Base-by-base conservation (phyloP, 495 filamentous ascomycete species). In the Aspergillus haitiensis region DNA sequence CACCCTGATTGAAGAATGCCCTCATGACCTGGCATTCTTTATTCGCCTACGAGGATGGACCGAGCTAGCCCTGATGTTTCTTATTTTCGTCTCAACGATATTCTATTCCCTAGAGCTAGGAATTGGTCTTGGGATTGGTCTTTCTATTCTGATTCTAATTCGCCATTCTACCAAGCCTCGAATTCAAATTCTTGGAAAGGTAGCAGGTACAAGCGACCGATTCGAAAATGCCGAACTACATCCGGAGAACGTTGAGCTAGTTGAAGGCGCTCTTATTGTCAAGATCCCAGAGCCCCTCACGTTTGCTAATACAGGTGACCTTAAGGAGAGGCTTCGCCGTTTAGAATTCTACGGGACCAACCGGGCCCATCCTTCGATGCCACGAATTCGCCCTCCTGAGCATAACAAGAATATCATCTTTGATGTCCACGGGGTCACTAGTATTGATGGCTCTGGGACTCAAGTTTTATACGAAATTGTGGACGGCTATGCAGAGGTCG, bases 231-330 rank as follows among this genome's bases (percentile, higher is more conserved):
- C 92, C 13, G 94, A 98, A 71, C 79, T 85, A 0, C 82, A 88
- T 60, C 86, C 88, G 0, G 84, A 89, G 45, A 79, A 82, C 7
- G 78, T 97, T 5, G 93, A 98, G 67, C 89, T 96, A 60, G 81
- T 98, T 50, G 91, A 96, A 66, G 91, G 93, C 11, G 93, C 90
- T 58, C 72, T 98, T 36, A 96, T 98, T 61, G 92, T 98, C 52
- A 97, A 97, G 73, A 97, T 98, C 64, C 94, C 94, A 0, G 95
- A 98, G 65, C 93, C 93, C 0, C 78, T 98, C 42, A 98, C 95
- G 0, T 98, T 98, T 65, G 93, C 94, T 54, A 98, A 98, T 68
- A 97, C 95, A 1, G 95, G 95, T 16, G 90, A 94, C 55, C 78
- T 98, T 18, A 96, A 93, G 75, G 87, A 85, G 56, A 80, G 95